phyloP scores from a whole-genome alignment of 129 eudicot genomes.

The Scalesia atractyloides region DNA sequence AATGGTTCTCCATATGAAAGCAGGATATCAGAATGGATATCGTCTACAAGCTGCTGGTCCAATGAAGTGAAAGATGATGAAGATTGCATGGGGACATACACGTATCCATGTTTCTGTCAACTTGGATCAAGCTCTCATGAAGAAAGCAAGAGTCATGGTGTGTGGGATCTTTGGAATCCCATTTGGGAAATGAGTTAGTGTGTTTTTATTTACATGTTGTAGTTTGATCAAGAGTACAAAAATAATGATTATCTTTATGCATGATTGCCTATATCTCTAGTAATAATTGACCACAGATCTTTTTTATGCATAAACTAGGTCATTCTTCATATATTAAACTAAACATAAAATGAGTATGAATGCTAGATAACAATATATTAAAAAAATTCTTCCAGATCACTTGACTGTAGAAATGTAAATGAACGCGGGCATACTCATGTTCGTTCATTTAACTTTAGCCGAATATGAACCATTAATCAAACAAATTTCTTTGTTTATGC shows the following conservation, averaged over 20 bases:
- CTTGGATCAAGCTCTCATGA: slow-evolving; percentile 32
- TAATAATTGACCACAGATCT: no score
- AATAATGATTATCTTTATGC: slow-evolving; percentile 12
- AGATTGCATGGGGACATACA: slow-evolving; percentile 26
- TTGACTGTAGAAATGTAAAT: no score
- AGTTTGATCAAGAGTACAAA: slow-evolving; percentile 7
- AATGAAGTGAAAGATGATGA: slow-evolving; percentile 27
- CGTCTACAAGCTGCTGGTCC: slow-evolving; percentile 27
- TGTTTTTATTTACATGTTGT: not conserved
- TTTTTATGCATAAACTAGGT: no score
- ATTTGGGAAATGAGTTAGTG: slow-evolving; percentile 40
- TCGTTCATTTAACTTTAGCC: no score
- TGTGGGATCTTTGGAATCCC: slow-evolving; percentile 56
- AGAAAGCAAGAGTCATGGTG: slow-evolving; percentile 24
- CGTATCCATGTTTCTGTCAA: slow-evolving; percentile 29
- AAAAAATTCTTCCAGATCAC: no score
- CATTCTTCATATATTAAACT: no score
- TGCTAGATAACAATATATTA: no score
- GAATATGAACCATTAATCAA: no score
- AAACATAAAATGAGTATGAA: no score
- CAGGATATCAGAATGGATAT: slow-evolving; percentile 46
- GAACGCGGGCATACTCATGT: no score
- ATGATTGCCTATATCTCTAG: not conserved
- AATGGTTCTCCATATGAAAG: slow-evolving; percentile 47
- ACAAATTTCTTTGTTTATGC: no score